phyloP scores from a whole-genome alignment of 768 basidiomycete genomes.

The Russula olivacea region DNA sequence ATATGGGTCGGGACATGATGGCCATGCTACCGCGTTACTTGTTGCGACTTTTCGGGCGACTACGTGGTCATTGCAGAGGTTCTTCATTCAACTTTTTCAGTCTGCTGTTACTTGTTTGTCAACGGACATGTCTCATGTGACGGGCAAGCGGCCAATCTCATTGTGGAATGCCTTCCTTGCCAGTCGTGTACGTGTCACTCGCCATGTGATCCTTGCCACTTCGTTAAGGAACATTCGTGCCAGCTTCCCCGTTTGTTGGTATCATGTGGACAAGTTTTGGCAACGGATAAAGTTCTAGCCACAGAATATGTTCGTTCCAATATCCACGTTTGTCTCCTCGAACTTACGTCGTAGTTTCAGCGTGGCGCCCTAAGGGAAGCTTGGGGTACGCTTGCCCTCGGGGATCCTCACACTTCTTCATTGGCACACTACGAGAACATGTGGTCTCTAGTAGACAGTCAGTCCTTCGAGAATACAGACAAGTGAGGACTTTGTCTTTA shows the following conservation, averaged over 20 bases:
- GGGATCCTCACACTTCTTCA: constrained; percentile 10
- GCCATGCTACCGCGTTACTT: constrained; percentile 48
- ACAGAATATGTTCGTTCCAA: constrained; percentile 51
- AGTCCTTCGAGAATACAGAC: constrained; percentile 14
- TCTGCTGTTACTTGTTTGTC: constrained; percentile 58
- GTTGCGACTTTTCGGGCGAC: constrained; percentile 55
- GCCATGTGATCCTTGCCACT: neutral
- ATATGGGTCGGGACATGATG: constrained; percentile 23
- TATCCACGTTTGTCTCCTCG: neutral
- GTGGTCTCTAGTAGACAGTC: constrained; percentile 18
- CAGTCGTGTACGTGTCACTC: constrained; percentile 50
- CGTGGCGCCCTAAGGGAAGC: constrained; percentile 22
- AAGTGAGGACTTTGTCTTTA: constrained; percentile 8
- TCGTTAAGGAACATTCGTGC: constrained; percentile 8
- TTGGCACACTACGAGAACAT: constrained; percentile 21
- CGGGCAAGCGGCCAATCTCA: constrained; percentile 32
- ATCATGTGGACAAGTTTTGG: constrained; percentile 50
- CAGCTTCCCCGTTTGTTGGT: constrained; percentile 59
- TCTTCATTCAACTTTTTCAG: constrained; percentile 62
- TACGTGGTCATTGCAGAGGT: constrained; percentile 56
- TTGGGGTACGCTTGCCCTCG: constrained; percentile 18
- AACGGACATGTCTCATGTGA: constrained; percentile 38
- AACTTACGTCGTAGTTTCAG: constrained; percentile 11
- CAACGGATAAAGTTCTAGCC: constrained; percentile 44
- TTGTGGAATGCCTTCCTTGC: constrained; percentile 71